Evolutionary conservation across 768 basidiomycete genomes (phyloP).

Genomic region (Leccinum longicurvipes): DNA sequence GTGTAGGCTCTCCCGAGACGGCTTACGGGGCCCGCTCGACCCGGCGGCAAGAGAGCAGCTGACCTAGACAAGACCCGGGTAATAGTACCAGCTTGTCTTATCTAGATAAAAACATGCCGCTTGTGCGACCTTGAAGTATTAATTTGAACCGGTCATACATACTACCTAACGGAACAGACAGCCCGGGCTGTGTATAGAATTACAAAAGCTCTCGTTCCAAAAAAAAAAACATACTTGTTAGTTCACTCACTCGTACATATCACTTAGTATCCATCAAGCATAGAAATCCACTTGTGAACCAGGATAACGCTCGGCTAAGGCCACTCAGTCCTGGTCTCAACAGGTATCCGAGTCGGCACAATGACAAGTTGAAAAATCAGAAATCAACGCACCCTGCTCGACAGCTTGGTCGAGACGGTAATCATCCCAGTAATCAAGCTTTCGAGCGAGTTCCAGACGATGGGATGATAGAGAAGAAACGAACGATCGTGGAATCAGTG

Average conservation of each 20-base stretch:
- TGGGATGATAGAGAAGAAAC: background rate
- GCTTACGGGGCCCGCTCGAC: background rate
- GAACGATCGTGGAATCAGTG: background rate
- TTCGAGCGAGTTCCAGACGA: background rate
- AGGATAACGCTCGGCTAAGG: background rate
- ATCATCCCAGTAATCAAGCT: conserved; percentile 1
- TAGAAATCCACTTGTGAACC: background rate
- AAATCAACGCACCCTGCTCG: background rate
- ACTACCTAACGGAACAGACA: too few species aligned
- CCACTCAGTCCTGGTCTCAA: background rate
- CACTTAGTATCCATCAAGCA: background rate
- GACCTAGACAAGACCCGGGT: background rate
- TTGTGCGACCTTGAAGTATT: too few species aligned
- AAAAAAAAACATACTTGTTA: background rate
- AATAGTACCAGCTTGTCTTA: background rate
- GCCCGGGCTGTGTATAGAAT: background rate
- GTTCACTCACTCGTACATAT: background rate
- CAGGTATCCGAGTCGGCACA: background rate
- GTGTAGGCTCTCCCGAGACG: background rate
- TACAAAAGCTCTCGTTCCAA: background rate
- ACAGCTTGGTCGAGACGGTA: background rate
- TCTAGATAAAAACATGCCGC: background rate
- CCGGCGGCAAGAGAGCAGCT: background rate
- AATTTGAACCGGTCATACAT: background rate
- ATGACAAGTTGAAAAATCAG: background rate